A percentile compares a stretch with the other conserved stretches of the same genome.
phyloP scores from a whole-genome alignment of 306 rosid genomes.

The Glycine tomentella region DNA sequence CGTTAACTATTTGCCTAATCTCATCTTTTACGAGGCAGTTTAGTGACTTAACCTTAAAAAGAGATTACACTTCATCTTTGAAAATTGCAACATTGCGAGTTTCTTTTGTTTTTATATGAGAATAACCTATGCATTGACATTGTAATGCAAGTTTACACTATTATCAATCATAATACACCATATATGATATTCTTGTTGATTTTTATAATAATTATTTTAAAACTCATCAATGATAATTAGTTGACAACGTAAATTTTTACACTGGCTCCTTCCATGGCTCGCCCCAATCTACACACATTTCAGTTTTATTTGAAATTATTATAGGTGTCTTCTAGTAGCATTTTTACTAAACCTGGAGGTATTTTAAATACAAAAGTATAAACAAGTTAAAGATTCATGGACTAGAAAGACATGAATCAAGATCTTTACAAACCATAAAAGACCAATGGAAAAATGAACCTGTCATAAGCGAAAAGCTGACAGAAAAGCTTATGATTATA shows the following conservation, averaged over 20 bases:
- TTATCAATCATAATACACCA: too few species aligned
- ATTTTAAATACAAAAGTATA: neutral
- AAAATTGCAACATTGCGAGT: too few species aligned
- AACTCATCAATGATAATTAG: too few species aligned
- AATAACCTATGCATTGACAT: too few species aligned
- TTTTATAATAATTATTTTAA: too few species aligned
- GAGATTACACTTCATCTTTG: neutral
- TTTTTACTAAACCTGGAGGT: neutral
- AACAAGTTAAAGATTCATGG: neutral
- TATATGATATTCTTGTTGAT: too few species aligned
- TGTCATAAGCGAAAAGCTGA: too few species aligned
- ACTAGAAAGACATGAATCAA: neutral
- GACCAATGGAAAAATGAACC: too few species aligned
- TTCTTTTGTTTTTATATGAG: too few species aligned
- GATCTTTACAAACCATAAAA: neutral
- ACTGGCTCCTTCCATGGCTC: too few species aligned
- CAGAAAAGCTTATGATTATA: neutral
- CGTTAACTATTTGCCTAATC: conserved; percentile 6
- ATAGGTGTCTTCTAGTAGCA: neutral
- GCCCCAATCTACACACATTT: neutral
- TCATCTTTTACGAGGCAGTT: conserved; percentile 12
- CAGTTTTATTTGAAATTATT: neutral
- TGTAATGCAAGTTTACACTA: too few species aligned
- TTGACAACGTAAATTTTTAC: too few species aligned
- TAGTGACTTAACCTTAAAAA: conserved; percentile 4